phyloP scores from a whole-genome alignment of 2,329 filamentous ascomycete genomes.

The Cercospora sesami region DNA sequence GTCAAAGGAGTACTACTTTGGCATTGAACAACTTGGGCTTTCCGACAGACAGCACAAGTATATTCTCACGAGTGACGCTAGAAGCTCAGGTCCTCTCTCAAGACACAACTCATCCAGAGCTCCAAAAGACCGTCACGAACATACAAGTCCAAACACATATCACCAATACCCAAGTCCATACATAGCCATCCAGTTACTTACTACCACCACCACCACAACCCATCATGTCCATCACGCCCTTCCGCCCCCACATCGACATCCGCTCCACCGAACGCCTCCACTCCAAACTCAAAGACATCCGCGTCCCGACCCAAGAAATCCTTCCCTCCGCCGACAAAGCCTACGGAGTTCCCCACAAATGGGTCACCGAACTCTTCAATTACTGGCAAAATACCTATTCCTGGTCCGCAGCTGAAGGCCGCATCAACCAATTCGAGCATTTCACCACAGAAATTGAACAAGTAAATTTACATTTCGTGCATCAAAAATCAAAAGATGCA shows the following conservation, averaged over 20 bases:
- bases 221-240: slow-evolving; percentile 33
- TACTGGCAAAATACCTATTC: slow-evolving; percentile 40
- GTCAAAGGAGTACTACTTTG: too few species aligned
- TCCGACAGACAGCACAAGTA: background rate
- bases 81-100: background rate
- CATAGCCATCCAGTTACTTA: background rate
- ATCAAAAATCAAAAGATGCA: slow-evolving; percentile 38
- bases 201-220: background rate
- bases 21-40: too few species aligned
- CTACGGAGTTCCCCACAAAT: slow-evolving; percentile 40
- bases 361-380: slow-evolving; percentile 40
- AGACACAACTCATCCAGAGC: background rate
- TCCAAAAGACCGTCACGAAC: background rate
- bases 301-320: slow-evolving; percentile 38
- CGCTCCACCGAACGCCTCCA: slow-evolving; percentile 42
- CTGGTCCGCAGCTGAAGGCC: slow-evolving; percentile 38
- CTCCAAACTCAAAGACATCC: slow-evolving; percentile 40
- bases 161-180: background rate
- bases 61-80: background rate
- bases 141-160: background rate
- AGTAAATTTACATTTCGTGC: slow-evolving; percentile 45
- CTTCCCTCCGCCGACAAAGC: slow-evolving; percentile 41
- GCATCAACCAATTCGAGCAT: slow-evolving; percentile 39
- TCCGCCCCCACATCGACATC: slow-evolving; percentile 39
- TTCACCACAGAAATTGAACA: slow-evolving; percentile 41